phyloP scores from a whole-genome alignment of 768 basidiomycete genomes.

The Pleurotus djamor region DNA sequence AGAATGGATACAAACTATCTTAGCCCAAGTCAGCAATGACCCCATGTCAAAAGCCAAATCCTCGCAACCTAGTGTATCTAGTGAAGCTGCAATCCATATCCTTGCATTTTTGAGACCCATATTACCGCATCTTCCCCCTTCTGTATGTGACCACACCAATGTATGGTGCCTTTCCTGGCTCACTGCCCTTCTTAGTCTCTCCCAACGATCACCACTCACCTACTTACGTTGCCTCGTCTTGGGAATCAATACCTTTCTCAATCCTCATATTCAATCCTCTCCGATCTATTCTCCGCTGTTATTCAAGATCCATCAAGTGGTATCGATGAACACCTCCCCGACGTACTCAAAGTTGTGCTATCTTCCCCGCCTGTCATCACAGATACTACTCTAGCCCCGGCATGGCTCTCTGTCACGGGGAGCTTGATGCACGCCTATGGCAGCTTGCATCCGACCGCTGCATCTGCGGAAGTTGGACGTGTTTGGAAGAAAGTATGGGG shows the following conservation, averaged over 20 bases:
- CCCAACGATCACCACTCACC: slow-evolving; percentile 61
- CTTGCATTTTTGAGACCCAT: slow-evolving; percentile 72
- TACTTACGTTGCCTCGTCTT: slow-evolving; percentile 82
- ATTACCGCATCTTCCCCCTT: slow-evolving; percentile 56
- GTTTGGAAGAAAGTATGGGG: slow-evolving; percentile 78
- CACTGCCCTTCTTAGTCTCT: slow-evolving; percentile 54
- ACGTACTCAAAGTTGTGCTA: slow-evolving; percentile 66
- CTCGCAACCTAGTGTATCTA: slow-evolving; percentile 51
- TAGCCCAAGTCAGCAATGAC: slow-evolving; percentile 63
- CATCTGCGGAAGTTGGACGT: slow-evolving; percentile 50
- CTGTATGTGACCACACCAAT: slow-evolving; percentile 48
- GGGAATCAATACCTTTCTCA: slow-evolving; percentile 90
- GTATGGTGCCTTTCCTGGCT: background rate
- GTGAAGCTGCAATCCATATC: slow-evolving; percentile 76
- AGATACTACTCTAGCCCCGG: slow-evolving; percentile 65
- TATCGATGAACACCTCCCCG: slow-evolving; percentile 52
- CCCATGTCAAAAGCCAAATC: slow-evolving; percentile 61
- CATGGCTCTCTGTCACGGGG: slow-evolving; percentile 80
- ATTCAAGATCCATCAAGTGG: slow-evolving; percentile 47
- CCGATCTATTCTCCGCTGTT: slow-evolving; percentile 68
- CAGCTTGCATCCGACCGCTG: slow-evolving; percentile 43
- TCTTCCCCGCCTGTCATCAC: slow-evolving; percentile 66
- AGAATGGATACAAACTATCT: slow-evolving; percentile 70
- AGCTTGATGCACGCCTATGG: slow-evolving; percentile 69
- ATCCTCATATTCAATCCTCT: slow-evolving; percentile 82